These are phyloP conservation scores for Bromus sterilis DNA, from an alignment of 176 grass and related monocot species.

Conservation along the genomic window DNA sequence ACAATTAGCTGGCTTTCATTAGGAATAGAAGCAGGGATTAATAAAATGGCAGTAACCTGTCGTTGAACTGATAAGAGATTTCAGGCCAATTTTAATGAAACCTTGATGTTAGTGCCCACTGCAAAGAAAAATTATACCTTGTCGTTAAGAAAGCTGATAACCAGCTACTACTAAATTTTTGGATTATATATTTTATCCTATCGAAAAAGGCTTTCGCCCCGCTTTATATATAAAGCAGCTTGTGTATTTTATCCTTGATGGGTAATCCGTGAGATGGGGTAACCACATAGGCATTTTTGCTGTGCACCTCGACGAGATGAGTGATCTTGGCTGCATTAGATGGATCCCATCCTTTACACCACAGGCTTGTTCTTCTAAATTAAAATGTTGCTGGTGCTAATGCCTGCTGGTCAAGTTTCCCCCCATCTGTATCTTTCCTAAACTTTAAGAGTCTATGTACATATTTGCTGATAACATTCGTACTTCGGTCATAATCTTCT, in stretches of 20 bases:
- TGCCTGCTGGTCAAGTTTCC: not conserved
- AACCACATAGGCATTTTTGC: not conserved
- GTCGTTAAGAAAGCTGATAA: not conserved
- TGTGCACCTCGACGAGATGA: not conserved
- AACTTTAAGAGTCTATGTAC: not conserved
- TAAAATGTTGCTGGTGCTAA: not conserved
- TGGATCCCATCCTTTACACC: not conserved
- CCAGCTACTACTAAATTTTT: not conserved
- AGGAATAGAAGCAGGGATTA: not conserved
- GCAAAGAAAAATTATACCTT: not conserved
- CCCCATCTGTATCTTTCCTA: slow-evolving; percentile 1
- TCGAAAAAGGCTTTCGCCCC: no score
- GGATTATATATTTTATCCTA: not conserved
- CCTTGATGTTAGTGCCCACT: not conserved
- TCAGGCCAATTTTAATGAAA: not conserved
- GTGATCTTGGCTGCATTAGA: not conserved
- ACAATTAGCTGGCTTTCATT: not conserved
- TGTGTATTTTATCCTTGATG: not conserved
- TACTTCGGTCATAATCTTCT: not conserved
- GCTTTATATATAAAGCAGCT: no score
- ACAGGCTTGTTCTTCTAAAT: not conserved
- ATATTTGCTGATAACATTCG: not conserved
- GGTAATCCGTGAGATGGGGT: not conserved
- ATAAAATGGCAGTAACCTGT: not conserved
- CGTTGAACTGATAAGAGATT: not conserved